These are phyloP conservation scores for Sphaerobolus stellatus DNA, from an alignment of 1,284 basidiomycete genomes.

Conservation along the genomic window DNA sequence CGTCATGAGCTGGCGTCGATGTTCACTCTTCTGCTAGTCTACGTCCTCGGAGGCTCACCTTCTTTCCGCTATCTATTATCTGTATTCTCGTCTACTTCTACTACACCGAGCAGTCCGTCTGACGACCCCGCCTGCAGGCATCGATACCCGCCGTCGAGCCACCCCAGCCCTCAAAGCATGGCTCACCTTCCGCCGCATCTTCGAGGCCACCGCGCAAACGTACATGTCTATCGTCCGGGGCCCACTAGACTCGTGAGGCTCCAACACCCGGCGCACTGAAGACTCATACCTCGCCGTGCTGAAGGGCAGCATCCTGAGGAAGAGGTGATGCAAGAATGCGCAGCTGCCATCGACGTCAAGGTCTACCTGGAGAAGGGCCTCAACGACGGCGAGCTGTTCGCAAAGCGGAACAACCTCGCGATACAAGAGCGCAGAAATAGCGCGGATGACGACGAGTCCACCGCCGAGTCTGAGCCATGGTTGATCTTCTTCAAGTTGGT, in stretches of 20 bases:
- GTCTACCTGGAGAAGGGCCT: conserved; percentile 68
- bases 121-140: too few relatives aligned
- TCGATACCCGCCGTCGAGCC: conserved; percentile 16
- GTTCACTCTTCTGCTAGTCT: too few relatives aligned
- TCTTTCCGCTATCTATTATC: too few relatives aligned
- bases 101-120: too few relatives aligned
- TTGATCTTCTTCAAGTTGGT: conserved; percentile 86
- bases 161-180: conserved; percentile 66
- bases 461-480: conserved; percentile 69
- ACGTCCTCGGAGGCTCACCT: too few relatives aligned
- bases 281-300: conserved; percentile 88
- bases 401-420: conserved; percentile 83
- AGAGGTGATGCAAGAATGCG: conserved; percentile 83
- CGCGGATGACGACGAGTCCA: conserved; percentile 49
- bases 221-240: conserved; percentile 71
- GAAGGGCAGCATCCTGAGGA: conserved; percentile 85
- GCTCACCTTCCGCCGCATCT: conserved; percentile 83
- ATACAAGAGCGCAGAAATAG: conserved; percentile 44
- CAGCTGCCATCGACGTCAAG: conserved; percentile 78
- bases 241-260: conserved; percentile 72
- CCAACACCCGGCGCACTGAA: conserved; percentile 76
- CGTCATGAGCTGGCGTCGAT: too few relatives aligned
- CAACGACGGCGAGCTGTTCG: conserved; percentile 82
- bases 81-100: too few relatives aligned
- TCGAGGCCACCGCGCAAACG: conserved; percentile 59